Evolutionary conservation across 352 stramenopile genomes (phyloP), one percentile per base, ranked within the genome.

Genomic region (Aphanomyces invadans): DNA sequence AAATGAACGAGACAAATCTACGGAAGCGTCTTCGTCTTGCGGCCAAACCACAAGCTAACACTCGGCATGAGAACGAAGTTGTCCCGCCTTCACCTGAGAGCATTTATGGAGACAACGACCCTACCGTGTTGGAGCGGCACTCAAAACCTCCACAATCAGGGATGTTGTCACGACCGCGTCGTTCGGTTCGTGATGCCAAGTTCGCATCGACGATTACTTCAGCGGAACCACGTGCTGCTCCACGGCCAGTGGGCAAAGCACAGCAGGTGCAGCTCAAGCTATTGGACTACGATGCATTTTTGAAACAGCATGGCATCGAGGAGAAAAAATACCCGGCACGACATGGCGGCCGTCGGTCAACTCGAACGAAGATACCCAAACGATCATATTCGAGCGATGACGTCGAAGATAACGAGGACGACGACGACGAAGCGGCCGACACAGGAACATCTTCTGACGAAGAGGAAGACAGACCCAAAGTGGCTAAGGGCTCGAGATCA

Each of bases 1-100:
- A 57, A 57, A 21, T 57, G 21, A 57, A 29, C 29, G 49, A 57
- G 29, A 57, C 21, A n/a, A 57, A 57, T 28, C 49, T 57, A 11
- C 19, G 49, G 49, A 57, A 57, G 49, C 25, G 49, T 33, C 29
- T 57, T 11, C 49, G 49, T 42, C 36, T 42, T 42, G 36, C 36
- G 36, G 7, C 7, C 4, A n/a, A 57, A 57, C 9, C 49, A n/a
- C n/a, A n/a, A n/a, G n/a, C n/a, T n/a, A n/a, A n/a, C 12, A 21
- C 49, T 21, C 29, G 29, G 21, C 49, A 33, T 21, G 49, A 57
- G 17, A 32, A 52, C 19, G 44, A 52, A 25, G 9, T 52, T 4
- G 44, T 52, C 12, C 44, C 29, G 36, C 10, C 21, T 11, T 57
- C 49, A 36, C 49, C 25, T 19, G 49, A 57, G 49, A 57, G 29